Percentiles rank a stretch among this genome's conserved stretches.
Conservation (phyloP, 2,329 filamentous ascomycete genomes). For the Aspergillus sp. region DNA sequence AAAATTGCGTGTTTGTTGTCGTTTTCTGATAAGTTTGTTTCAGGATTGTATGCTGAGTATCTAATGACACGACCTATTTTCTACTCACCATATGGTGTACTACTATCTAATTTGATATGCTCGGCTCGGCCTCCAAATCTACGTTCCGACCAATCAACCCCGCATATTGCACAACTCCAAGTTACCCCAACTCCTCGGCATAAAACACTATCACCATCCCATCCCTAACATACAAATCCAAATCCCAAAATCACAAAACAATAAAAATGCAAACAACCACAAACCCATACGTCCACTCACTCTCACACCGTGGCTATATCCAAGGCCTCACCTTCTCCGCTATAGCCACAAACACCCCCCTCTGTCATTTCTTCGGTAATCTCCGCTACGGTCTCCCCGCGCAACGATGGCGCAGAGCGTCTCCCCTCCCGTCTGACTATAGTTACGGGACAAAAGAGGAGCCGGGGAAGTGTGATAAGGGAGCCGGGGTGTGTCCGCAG, state of each 20-base stretch:
- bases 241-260: background rate
- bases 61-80: too few relatives aligned
- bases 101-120: background rate
- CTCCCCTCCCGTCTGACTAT: conserved; percentile 42
- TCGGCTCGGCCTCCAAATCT: background rate
- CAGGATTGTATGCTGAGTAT: too few relatives aligned
- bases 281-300: conserved; percentile 17
- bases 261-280: conserved; percentile 19
- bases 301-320: conserved; percentile 41
- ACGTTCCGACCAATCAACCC: background rate
- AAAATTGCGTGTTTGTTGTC: too few relatives aligned
- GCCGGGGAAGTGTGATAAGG: conserved; percentile 41
- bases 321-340: conserved; percentile 43
- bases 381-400: conserved; percentile 49
- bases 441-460: conserved; percentile 45
- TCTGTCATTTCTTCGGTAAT: conserved; percentile 50
- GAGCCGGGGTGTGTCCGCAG: conserved; percentile 45
- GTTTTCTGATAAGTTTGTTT: too few relatives aligned
- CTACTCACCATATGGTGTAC: background rate
- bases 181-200: background rate
- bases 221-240: background rate
- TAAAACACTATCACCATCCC: background rate
- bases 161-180: background rate
- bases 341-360: conserved; percentile 19
- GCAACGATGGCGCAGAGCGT: conserved; percentile 46